Evolutionary conservation across 225 moss, liverwort and hornwort species (phyloP), one percentile per base, ranked within the genome.

Genomic region (Sphagnum contortum): DNA sequence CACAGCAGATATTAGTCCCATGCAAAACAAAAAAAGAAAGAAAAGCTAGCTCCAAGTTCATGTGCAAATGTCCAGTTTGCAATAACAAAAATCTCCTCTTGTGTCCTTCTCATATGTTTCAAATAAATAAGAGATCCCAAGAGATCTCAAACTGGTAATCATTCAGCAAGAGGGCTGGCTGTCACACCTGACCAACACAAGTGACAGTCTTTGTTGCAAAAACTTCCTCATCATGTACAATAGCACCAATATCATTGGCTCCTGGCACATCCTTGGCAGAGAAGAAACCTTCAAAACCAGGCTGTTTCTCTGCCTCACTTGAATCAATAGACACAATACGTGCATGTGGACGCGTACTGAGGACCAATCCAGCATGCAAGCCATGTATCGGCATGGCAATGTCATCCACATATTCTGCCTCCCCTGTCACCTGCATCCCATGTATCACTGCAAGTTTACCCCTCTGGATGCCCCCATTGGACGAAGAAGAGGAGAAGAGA

Each of bases 341-440:
- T 47, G 96, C 96, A 73, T 96, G 90, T 5, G 96, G 85, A 59
- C 80, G 85, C 47, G 84, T 87, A 70, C 96, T 96, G 69, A 92
- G 62, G 47, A 96, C 92, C 63, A 96, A 67, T 29, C 81, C 90
- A 48, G 87, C 96, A 61, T 96, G 90, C 62, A 96, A 73, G 8
- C 82, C 76, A 53, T 85, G 84, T 5, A 74, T 12, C 9, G 92
- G 90, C 72, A 86, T 79, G 48, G 88, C 86, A 50, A 89, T 72
- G 75, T 96, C 96, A 69, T 96, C 96, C 6, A 81, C 87, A 70
- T 96, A 96, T 73, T 96, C 92, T 29, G 92, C 96, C 70, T 96
- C 96, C 66, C 96, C 96, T 5, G 96, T 88, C 53, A 92, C 92
- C 94, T 95, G 70, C 66, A 68, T 63, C 48, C 14, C 67, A 58